These are phyloP conservation scores for Tolypocladium amazonense DNA, from an alignment of 2,329 filamentous ascomycete species.

Conservation along the genomic window DNA sequence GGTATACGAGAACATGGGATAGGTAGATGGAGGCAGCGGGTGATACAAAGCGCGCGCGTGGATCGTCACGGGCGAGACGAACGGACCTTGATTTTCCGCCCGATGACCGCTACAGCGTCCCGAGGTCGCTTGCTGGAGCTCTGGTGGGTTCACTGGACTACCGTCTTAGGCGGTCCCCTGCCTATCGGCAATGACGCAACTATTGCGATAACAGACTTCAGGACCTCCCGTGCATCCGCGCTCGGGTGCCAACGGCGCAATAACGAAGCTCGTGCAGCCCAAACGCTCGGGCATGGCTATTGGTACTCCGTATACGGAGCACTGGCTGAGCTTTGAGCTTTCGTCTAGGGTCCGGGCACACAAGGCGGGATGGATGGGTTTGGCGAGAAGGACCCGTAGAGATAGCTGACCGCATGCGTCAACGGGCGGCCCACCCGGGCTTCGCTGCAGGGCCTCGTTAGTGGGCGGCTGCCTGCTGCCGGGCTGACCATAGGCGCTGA, in stretches of 20 bases:
- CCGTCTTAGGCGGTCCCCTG: too few species aligned
- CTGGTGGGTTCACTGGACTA: background rate
- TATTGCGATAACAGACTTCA: background rate
- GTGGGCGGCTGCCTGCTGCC: background rate
- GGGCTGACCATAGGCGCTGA: background rate
- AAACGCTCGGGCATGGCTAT: background rate
- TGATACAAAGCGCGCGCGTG: background rate
- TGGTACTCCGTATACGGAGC: too few species aligned
- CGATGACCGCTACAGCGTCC: background rate
- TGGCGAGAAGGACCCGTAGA: background rate
- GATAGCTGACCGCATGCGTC: background rate
- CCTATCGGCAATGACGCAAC: background rate
- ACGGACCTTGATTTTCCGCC: background rate
- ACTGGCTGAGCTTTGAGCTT: background rate
- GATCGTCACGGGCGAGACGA: conserved; percentile 1
- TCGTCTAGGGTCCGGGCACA: background rate
- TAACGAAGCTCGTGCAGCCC: background rate
- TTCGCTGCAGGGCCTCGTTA: background rate
- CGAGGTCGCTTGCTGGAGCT: background rate
- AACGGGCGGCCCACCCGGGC: background rate
- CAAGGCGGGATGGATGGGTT: background rate
- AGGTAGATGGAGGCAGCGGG: background rate
- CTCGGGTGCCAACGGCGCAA: background rate
- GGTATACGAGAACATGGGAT: background rate
- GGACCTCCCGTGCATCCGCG: background rate